Evolutionary conservation across 1,284 basidiomycete species (phyloP), one percentile per base, ranked within the genome.

Genomic region (Entoloma clypeatum): DNA sequence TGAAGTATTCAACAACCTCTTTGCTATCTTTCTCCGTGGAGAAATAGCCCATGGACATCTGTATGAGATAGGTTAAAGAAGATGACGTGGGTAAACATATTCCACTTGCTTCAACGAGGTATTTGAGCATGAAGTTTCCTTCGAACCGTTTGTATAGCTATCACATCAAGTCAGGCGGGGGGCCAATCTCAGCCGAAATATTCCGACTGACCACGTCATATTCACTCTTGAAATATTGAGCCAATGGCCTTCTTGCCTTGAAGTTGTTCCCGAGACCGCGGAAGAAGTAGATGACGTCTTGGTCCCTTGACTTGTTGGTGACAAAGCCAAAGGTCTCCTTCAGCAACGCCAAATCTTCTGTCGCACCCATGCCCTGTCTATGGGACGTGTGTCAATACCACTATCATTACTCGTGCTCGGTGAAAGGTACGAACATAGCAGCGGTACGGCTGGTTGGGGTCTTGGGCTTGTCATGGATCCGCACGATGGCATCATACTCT

Each of bases 401-500:
- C 24, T 9, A 5, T 9, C 10, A 4, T 16, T 19, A 30, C 21
- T 21, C 7, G 16, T 26, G 18, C 11, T n/a, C n/a, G n/a, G 16
- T 7, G 24, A 10, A 42, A 34, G 18, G 18, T 2, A n/a, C 45
- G 9, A 45, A 50, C 49, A 54, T 54, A 28, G 85, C 81, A 43
- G 81, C 71, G 45, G 79, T 74, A 52, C 78, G 75, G 32, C 80
- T 73, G 1, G 79, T 75, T 0, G 92, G 86, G 24, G 86, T 90
- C 55, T 75, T 74, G 2, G 86, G 80, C 44, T 86, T 81, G 56
- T 79, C 72, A 60, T 84, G 83, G 27, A 93, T 75, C 39, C 69
- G 67, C 50, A 86, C 73, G 34, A 88, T 70, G 37, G 81, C 80
- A 41, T 90, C 78, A 61, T 86, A 96, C 61, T 95, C 92, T 35